Evolutionary conservation across 257 asterid species (phyloP), one percentile per base, ranked within the genome.

Genomic region (Dorcoceras hygrometricum): DNA sequence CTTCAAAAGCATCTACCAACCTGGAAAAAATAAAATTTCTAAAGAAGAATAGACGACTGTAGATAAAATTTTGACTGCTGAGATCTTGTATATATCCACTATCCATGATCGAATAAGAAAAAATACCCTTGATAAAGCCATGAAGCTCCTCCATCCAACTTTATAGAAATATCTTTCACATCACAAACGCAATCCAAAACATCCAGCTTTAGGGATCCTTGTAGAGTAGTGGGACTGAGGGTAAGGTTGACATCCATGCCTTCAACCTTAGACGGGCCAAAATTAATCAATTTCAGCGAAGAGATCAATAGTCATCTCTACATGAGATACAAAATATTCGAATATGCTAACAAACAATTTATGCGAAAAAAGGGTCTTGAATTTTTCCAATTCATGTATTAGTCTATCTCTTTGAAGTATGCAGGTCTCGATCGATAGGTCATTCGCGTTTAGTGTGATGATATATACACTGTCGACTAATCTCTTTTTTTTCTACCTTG

Each of bases 81-180:
- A 32, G 62, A 68, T 68, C 10, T 46, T 25, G 34, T 18, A 9
- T 34, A 60, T 14, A 59, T 16, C 51, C 22, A 25, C 19, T 23
- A 53, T 59, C 28, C 25, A 6, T 18, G 63, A 39, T 28, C 60
- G 62, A 12, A 57, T 29, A 48, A 28, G 32, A 27, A 16, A 11
- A 58, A 20, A 63, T 87, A 94, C 99, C 99, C 91, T 85, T 94
- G 96, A 76, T 94, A 94, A 71, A 94, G 83, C 99, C 99, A 94
- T 1, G 99, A 90, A 23, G 97, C 97, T 81, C 99, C 97, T 29
- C 99, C 99, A 46, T 84, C 74, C 89, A 94, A 78, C 68, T 82
- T 71, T 78, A 94, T 88, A 61, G 86, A 79, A 62, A 94, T 78
- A 74, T 70, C 80, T 27, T 76, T 75, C 74, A 94, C 96, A 63